phyloP scores from a whole-genome alignment of 139 green algal genomes.

The Micractinium sp. region DNA sequence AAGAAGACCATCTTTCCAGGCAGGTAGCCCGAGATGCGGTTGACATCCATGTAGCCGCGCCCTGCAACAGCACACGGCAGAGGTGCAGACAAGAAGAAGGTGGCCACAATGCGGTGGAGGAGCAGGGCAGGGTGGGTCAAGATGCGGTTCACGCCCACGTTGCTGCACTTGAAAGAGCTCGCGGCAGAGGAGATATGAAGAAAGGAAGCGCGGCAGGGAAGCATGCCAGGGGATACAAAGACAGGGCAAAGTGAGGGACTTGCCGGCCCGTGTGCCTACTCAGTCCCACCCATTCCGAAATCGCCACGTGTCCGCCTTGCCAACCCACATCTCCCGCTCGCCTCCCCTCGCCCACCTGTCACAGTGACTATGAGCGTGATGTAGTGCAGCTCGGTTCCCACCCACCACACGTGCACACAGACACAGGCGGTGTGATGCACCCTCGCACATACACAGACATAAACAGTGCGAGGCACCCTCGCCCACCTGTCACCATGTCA shows the following conservation, averaged over 20 bases:
- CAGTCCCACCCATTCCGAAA: no score
- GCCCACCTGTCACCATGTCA: conserved; percentile 80
- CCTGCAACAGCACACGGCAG: conserved; percentile 44
- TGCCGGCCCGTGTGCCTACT: no score
- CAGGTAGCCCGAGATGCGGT: conserved; percentile 97
- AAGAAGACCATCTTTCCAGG: conserved; percentile 96
- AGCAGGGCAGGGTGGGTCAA: no score
- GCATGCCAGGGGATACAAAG: not conserved
- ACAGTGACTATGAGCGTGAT: no score
- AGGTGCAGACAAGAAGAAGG: not conserved
- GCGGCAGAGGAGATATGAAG: no score
- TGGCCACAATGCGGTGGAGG: not conserved
- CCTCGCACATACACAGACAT: not conserved
- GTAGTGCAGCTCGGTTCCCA: not conserved
- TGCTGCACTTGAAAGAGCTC: no score
- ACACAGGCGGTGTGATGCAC: not conserved
- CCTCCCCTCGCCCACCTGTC: no score
- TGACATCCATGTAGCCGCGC: conserved; percentile 91
- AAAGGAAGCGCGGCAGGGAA: not conserved
- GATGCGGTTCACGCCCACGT: no score
- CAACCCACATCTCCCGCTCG: no score
- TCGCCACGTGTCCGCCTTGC: no score
- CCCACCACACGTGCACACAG: not conserved
- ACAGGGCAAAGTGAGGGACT: not conserved
- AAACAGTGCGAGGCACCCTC: not conserved